Percentiles rank a stretch among this genome's conserved stretches.
phyloP scores from a whole-genome alignment of 164 flowering plant genomes.

The Tetrastigma voinierianum region DNA sequence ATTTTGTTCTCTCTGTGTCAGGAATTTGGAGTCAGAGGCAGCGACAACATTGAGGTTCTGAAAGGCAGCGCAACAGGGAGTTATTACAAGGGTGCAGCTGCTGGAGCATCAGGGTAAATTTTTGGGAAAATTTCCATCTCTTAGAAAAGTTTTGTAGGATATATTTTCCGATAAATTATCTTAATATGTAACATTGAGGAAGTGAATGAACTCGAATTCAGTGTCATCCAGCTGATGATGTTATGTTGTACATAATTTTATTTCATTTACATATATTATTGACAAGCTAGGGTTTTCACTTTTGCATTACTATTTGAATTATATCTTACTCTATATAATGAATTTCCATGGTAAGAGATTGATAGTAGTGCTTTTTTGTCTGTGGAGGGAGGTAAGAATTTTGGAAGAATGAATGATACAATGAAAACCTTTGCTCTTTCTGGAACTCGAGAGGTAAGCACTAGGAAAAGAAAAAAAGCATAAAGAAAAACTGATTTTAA shows the following conservation, averaged over 20 bases:
- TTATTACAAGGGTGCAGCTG: conserved; percentile 49
- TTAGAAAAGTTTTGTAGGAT: conserved; percentile 21
- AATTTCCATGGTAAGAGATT: too few species aligned
- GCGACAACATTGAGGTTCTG: conserved; percentile 71
- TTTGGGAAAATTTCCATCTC: background rate
- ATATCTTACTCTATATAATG: too few species aligned
- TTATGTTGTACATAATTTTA: background rate
- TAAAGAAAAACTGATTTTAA: too few species aligned
- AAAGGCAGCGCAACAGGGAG: conserved; percentile 87
- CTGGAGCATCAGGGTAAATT: conserved; percentile 60
- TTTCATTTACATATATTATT: background rate
- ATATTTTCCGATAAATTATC: background rate
- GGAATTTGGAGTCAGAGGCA: conserved; percentile 81
- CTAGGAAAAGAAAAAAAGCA: too few species aligned
- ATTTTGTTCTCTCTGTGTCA: conserved; percentile 24
- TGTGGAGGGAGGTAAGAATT: too few species aligned
- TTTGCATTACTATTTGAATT: background rate
- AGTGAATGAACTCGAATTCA: background rate
- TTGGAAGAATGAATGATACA: too few species aligned
- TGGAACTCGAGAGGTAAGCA: too few species aligned
- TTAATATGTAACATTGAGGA: too few species aligned
- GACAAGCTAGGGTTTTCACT: background rate
- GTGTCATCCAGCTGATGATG: background rate
- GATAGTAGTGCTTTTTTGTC: too few species aligned
- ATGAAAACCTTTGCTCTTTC: too few species aligned